A percentile compares a stretch with the other conserved stretches of the same genome.
Evolutionary conservation across 1,139 yeast genomes (phyloP).

Genomic region (Yamadazyma diddensiae): DNA sequence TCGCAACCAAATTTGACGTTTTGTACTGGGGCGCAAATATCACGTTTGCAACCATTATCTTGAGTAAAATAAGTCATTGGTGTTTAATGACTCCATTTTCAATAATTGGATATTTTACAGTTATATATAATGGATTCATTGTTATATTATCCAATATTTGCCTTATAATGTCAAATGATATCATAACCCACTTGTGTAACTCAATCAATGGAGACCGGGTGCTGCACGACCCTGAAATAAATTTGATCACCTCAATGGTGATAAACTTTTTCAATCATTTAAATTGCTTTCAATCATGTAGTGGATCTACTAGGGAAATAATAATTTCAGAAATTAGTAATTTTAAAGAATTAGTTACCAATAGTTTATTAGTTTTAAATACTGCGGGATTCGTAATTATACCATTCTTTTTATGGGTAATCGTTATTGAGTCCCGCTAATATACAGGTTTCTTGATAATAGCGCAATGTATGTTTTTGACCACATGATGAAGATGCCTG

Average conservation of each 20-base stretch:
- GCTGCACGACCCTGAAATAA: conserved; percentile 11
- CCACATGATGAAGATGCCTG: too few species aligned
- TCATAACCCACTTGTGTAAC: conserved; percentile 18
- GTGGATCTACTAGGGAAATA: background rate
- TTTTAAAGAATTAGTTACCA: conserved; percentile 11
- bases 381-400: conserved; percentile 23
- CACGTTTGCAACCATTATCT: too few species aligned
- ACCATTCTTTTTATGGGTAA: conserved; percentile 25
- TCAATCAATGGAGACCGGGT: conserved; percentile 3
- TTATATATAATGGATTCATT: conserved; percentile 3
- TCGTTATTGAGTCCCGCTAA: too few species aligned
- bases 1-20: conserved; percentile 25
- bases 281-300: background rate
- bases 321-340: conserved; percentile 7
- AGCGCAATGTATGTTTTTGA: too few species aligned
- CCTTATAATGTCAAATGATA: conserved; percentile 19
- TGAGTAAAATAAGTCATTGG: background rate
- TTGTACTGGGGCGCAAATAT: conserved; percentile 17
- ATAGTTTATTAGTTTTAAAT: conserved; percentile 23
- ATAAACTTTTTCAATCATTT: conserved; percentile 17
- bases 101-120: background rate
- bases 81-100: conserved; percentile 1
- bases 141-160: conserved; percentile 2
- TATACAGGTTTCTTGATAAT: too few species aligned
- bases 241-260: conserved; percentile 18